Percentiles rank a stretch among this genome's conserved stretches.
phyloP scores from a whole-genome alignment of 805 yeast species.

The Saccharomycopsis vini region DNA sequence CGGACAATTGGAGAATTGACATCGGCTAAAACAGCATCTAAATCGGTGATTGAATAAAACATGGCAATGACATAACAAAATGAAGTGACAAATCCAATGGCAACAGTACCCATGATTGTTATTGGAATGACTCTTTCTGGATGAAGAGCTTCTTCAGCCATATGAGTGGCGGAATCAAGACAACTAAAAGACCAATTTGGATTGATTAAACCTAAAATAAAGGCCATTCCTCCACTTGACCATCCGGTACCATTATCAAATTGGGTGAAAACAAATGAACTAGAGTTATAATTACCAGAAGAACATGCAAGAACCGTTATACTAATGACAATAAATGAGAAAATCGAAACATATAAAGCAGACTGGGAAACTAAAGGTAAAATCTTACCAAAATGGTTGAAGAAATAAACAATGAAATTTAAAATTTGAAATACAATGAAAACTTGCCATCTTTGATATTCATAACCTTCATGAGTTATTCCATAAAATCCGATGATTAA shows the following conservation, averaged over 20 bases:
- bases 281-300: slow-evolving; percentile 41
- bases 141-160: slow-evolving; percentile 55
- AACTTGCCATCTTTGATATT: slow-evolving; percentile 45
- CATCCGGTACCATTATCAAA: slow-evolving; percentile 55
- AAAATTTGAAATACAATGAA: slow-evolving; percentile 41
- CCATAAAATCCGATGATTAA: slow-evolving; percentile 43
- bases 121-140: slow-evolving; percentile 55
- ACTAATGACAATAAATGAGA: slow-evolving; percentile 45
- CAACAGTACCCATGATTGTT: slow-evolving; percentile 53
- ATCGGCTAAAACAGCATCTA: slow-evolving; percentile 33
- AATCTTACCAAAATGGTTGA: slow-evolving; percentile 42
- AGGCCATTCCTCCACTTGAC: slow-evolving; percentile 49
- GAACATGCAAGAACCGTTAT: slow-evolving; percentile 45
- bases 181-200: slow-evolving; percentile 66
- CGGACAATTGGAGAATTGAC: slow-evolving; percentile 49
- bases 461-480: slow-evolving; percentile 24
- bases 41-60: slow-evolving; percentile 50
- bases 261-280: slow-evolving; percentile 44
- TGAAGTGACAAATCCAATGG: slow-evolving; percentile 57
- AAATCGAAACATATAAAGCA: slow-evolving; percentile 43
- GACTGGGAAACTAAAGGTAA: slow-evolving; percentile 42
- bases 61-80: slow-evolving; percentile 44
- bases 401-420: slow-evolving; percentile 34
- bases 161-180: slow-evolving; percentile 61
- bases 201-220: slow-evolving; percentile 61